Base-by-base conservation (phyloP, 495 filamentous ascomycete genomes). In the Letharia lupina region DNA sequence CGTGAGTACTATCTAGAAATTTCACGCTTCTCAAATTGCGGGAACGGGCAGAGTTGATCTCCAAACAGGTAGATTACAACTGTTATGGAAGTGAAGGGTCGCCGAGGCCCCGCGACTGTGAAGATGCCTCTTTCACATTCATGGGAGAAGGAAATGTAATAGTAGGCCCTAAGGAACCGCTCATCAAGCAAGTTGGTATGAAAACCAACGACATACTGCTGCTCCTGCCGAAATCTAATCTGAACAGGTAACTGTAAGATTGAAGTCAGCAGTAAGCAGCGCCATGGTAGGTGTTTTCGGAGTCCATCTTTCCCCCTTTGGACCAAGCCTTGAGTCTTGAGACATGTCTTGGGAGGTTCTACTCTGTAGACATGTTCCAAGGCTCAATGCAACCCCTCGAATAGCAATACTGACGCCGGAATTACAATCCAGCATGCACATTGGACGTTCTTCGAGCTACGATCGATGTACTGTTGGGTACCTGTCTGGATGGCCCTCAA, bases 401-500 rank as follows among this genome's bases (percentile, higher is more conserved):
- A 28, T 28, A 28, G 23, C 23, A 28, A 28, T 28, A 28, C 23
- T 28, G 23, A 28, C 23, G 23, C 23, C 23, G 23, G 23, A 28
- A 28, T 28, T 28, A 28, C 23, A 28, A 28, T 28, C 23, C 23
- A 28, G 52, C 52, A 7, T 56, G 52, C 52, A 56, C 28, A 56
- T 56, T 11, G 52, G 31, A 56, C 18, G 52, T 33, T 35, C 28
- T 56, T 33, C 52, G 52, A 56, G 52, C 52, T 0, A 56, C 52
- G 12, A 56, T 56, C 15, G 28, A 56, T 35, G 52, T 56, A 16
- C 52, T 56, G 5, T 35, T 56, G 31, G 52, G 3, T 56, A 56
- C 52, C 16, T 56, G 52, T 56, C 52, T 56, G 28, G 52, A 56
- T 35, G 52, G 52, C 31, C 52, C 52, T 33, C 52, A 35, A 56